These are phyloP conservation scores for Amaranthus hypochondriacus DNA, from an alignment of 148 eudicot genomes.

Conservation along the genomic window DNA sequence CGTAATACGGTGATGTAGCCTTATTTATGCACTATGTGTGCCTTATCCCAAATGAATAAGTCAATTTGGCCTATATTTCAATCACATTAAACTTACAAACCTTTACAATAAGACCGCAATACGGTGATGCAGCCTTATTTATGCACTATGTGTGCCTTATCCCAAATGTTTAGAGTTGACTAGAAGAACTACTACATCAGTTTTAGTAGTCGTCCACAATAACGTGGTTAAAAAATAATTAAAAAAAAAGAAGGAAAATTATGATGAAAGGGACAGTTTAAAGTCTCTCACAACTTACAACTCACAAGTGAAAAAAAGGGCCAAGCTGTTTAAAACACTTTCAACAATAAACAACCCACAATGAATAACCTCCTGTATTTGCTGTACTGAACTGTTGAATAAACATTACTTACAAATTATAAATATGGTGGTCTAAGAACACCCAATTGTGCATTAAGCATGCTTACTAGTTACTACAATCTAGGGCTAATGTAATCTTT, in stretches of 20 bases:
- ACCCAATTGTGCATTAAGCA: constrained; percentile 20
- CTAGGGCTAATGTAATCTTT: constrained; percentile 29
- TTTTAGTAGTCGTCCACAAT: no score
- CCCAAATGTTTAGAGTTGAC: no score
- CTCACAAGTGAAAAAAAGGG: constrained; percentile 10
- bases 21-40: no score
- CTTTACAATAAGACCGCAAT: no score
- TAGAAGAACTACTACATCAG: no score
- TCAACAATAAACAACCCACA: constrained; percentile 26
- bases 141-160: no score
- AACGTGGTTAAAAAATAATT: background rate
- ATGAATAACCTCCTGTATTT: constrained; percentile 23
- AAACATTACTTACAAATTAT: constrained; percentile 16
- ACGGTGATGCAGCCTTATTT: no score
- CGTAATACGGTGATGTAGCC: no score
- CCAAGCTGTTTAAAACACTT: constrained; percentile 15
- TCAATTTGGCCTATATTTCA: no score
- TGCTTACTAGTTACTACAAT: constrained; percentile 20
- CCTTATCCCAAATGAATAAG: no score
- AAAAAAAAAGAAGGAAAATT: background rate
- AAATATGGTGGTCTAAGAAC: constrained; percentile 6
- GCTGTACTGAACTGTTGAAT: constrained; percentile 19
- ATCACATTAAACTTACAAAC: no score
- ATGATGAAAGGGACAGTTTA: constrained; percentile 9
- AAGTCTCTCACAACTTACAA: background rate